Percentiles rank a stretch among this genome's conserved stretches.
These are phyloP conservation scores for Fennellomyces sp. DNA, from an alignment of 371 early-diverging fungal genomes.

Conservation along the genomic window DNA sequence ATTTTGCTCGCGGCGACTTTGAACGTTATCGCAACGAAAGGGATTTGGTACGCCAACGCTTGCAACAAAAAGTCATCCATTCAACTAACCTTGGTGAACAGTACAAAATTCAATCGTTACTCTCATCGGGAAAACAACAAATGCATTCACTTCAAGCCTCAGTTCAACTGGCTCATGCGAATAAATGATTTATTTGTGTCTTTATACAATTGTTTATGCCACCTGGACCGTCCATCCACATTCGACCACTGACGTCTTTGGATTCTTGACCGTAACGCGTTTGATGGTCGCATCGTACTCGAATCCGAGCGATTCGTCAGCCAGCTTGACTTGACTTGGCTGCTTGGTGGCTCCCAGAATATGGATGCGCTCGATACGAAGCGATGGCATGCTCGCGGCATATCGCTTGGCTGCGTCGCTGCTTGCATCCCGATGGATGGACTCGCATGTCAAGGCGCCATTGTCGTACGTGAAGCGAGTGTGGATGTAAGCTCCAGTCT, in stretches of 20 bases:
- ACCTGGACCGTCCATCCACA: conserved; percentile 54
- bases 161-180: conserved; percentile 39
- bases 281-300: conserved; percentile 22
- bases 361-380: conserved; percentile 50
- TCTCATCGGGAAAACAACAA: conserved; percentile 63
- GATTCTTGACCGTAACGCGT: conserved; percentile 67
- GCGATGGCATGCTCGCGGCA: conserved; percentile 19
- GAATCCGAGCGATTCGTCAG: conserved; percentile 11
- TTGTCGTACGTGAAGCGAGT: conserved; percentile 45
- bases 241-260: conserved; percentile 60
- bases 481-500: conserved; percentile 65
- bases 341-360: conserved; percentile 38
- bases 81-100: conserved; percentile 10
- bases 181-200: neutral
- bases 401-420: conserved; percentile 22
- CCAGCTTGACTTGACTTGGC: conserved; percentile 19
- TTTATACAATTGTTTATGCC: neutral
- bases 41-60: conserved; percentile 43
- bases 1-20: conserved; percentile 66
- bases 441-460: conserved; percentile 27
- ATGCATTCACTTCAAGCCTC: conserved; percentile 62
- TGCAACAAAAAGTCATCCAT: neutral
- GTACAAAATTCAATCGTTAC: conserved; percentile 57
- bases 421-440: conserved; percentile 23
- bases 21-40: conserved; percentile 62